Evolutionary conservation across 78 protist genomes (phyloP).

Genomic region (Tieghemostelium lacteum): DNA sequence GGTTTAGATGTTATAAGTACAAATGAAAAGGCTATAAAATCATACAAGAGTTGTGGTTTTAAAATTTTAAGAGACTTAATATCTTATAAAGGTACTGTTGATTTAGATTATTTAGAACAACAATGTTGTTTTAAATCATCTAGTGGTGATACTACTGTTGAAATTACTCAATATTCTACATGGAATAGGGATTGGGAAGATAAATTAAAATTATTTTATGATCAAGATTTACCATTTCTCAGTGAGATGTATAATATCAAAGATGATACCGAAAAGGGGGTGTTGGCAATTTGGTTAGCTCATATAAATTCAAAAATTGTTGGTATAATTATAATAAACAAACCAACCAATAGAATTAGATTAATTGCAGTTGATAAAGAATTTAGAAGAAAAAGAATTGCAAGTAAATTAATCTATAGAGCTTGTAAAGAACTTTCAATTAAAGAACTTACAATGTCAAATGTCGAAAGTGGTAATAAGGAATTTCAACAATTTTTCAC

Average conservation of each 20-base stretch:
- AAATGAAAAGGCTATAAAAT: not conserved
- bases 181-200: not conserved
- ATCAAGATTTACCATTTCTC: not conserved
- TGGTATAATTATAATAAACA: not conserved
- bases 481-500: not conserved
- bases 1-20: conserved; percentile 1
- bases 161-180: not conserved
- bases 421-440: too few species aligned
- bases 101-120: not conserved
- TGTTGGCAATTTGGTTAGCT: not conserved
- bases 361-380: not conserved
- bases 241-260: not conserved
- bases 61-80: not conserved
- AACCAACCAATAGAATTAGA: not conserved
- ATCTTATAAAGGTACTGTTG: not conserved
- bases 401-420: not conserved
- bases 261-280: not conserved
- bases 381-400: conserved; percentile 4
- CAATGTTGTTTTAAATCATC: too few species aligned
- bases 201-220: not conserved
- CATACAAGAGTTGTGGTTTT: conserved; percentile 13
- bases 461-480: not conserved
- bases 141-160: not conserved
- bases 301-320: not conserved
- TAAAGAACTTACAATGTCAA: too few species aligned